Base-by-base conservation (phyloP, 257 asterid species). In the Rauvolfia tetraphylla region DNA sequence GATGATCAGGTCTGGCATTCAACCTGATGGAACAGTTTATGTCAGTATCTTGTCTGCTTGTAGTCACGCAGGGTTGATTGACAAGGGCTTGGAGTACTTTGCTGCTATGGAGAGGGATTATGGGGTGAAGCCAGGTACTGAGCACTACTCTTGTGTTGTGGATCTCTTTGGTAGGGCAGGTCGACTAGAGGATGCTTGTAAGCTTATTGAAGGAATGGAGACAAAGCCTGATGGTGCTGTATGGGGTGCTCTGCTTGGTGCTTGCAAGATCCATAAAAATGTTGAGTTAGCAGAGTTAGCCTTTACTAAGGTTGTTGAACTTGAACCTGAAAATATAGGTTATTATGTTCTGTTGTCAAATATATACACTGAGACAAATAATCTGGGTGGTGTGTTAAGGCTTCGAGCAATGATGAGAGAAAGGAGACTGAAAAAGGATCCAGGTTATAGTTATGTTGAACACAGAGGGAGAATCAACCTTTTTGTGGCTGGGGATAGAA, bases 181-280 rank as follows among this genome's bases (percentile, higher is more conserved):
- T 73, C 85, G 87, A 38, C 78, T 95, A 42, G 71, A 82, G 25
- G 94, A 95, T 69, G 99, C 97, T 17, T 33, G 34, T 0, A 77
- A 82, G 38, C 86, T 91, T 58, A 95, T 92, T 36, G 85, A 83
- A 41, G 76, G 83, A 1, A 92, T 95, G 97, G 87, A 89, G 23
- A 73, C 81, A 65, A 76, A 84, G 76, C 96, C 97, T 0, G 97
- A 95, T 83, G 98, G 97, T n/a, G 90, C 98, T 25, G 91, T 92
- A 10, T 95, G 99, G 99, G 99, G 98, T 18, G 98, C 98, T 81
- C 92, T 95, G 68, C 73, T 95, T 76, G 96, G 97, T 77, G 97
- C 93, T 49, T 95, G 98, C 87, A 95, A 91, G 87, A 92, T 95
- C 68, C 96, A 92, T 78, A 95, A 89, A 68, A 85, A 95, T 61